These are phyloP conservation scores for Nicotiana noctiflora DNA, from an alignment of 257 asterid genomes.

Conservation along the genomic window DNA sequence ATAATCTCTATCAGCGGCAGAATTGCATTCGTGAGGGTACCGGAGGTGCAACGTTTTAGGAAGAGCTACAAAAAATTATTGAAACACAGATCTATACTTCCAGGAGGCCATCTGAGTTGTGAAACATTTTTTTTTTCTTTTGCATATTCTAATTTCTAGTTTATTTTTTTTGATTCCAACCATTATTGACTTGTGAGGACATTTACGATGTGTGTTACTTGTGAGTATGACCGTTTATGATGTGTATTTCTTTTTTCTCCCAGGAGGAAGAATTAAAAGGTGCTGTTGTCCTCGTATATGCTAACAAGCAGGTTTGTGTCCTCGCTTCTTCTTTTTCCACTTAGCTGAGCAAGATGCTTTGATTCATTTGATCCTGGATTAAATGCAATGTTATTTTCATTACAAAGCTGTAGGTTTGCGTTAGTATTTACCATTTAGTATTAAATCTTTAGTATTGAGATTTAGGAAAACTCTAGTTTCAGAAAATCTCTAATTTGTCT, in stretches of 20 bases:
- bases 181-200: constrained; percentile 6
- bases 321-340: neutral
- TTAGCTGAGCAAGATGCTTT: neutral
- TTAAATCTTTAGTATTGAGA: neutral
- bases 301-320: constrained; percentile 29
- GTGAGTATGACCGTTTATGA: neutral
- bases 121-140: neutral
- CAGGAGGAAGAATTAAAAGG: constrained; percentile 36
- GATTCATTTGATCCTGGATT: neutral
- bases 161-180: neutral
- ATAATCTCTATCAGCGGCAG: neutral
- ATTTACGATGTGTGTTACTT: neutral
- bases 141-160: neutral
- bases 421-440: neutral
- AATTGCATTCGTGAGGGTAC: neutral
- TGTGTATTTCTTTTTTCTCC: neutral
- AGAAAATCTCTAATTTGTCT: neutral
- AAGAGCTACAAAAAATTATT: neutral
- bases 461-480: neutral
- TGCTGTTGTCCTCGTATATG: constrained; percentile 44
- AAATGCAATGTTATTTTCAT: neutral
- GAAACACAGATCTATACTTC: neutral
- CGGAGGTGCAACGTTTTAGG: neutral
- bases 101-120: neutral
- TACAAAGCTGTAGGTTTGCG: neutral